Evolutionary conservation across 192 early-diverging fungal species (phyloP), one percentile per base, ranked within the genome.

Genomic region (Helicostylum pulchrum): DNA sequence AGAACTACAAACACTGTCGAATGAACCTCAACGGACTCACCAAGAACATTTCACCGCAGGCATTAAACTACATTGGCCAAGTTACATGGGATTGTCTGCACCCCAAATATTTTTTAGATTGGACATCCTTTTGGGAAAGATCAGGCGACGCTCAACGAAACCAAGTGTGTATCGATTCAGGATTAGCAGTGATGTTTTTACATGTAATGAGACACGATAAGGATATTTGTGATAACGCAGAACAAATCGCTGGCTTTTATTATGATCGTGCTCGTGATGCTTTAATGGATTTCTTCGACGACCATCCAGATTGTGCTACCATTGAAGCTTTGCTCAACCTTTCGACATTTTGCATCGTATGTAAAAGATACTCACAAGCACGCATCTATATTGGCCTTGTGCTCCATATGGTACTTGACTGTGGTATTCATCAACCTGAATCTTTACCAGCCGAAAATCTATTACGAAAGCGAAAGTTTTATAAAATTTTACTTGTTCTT

Each of bases 51-150:
- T 68, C 70, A 36, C 66, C 68, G 1, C 31, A 63, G 17, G 48
- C 68, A 0, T 14, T 76, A 7, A 62, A 76, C 19, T 64, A 67
- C 23, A 65, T 67, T 19, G 67, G 64, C 11, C 69, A 76, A 50
- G 61, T 76, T 0, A 71, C 65, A 10, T 71, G 68, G 68, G 70
- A 76, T 61, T 76, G 74, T 52, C 46, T 72, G 9, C 69, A 71
- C 51, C 74, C 74, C 31, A 71, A 72, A 31, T 65, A 65, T 39
- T 65, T 56, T 11, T 55, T 30, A 19, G 69, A 71, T 45, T 65
- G 65, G 66, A 30, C n/a, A 3, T 53, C 64, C 2, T 76, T 76
- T n/a, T 76, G 69, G 74, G 54, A 76, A 11, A 61, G 74, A 23
- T 68, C 64, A 11, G 56, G 58, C 14, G 70, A 76, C 21, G 55